Percentiles rank a stretch among this genome's conserved stretches.
Evolutionary conservation across 768 basidiomycete species (phyloP).

Genomic region (Trametes cingulata): DNA sequence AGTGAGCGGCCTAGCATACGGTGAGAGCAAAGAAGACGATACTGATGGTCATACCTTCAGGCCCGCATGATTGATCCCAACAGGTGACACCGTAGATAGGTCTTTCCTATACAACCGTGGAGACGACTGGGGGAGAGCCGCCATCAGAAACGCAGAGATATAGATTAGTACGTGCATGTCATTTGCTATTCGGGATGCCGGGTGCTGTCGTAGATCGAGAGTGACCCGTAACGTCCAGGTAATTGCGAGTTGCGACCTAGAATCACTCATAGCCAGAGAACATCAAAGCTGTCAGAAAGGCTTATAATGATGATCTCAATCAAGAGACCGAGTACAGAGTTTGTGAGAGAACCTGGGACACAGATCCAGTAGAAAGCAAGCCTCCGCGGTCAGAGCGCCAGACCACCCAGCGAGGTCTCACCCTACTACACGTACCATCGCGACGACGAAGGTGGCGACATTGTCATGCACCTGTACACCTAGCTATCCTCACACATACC

Average conservation of each 20-base stretch:
- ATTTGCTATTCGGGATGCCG: too few relatives aligned
- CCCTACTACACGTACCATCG: background rate
- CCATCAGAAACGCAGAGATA: too few relatives aligned
- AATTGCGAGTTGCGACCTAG: background rate
- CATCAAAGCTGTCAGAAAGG: conserved; percentile 7
- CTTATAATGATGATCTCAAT: conserved; percentile 4
- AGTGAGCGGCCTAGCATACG: background rate
- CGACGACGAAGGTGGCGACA: background rate
- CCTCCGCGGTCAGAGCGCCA: background rate
- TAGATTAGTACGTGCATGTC: too few relatives aligned
- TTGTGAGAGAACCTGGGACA: background rate
- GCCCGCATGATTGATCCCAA: too few relatives aligned
- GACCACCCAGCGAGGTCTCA: background rate
- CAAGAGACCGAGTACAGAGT: background rate
- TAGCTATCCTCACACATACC: background rate
- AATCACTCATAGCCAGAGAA: background rate
- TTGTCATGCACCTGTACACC: conserved; percentile 1
- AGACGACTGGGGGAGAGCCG: too few relatives aligned
- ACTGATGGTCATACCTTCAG: too few relatives aligned
- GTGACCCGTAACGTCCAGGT: too few relatives aligned
- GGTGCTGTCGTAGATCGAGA: too few relatives aligned
- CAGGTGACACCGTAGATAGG: too few relatives aligned
- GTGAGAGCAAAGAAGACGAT: background rate
- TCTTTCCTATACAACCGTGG: too few relatives aligned
- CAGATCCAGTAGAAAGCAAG: background rate